phyloP scores from a whole-genome alignment of 2,329 filamentous ascomycete genomes.

The Colletotrichum sidae region DNA sequence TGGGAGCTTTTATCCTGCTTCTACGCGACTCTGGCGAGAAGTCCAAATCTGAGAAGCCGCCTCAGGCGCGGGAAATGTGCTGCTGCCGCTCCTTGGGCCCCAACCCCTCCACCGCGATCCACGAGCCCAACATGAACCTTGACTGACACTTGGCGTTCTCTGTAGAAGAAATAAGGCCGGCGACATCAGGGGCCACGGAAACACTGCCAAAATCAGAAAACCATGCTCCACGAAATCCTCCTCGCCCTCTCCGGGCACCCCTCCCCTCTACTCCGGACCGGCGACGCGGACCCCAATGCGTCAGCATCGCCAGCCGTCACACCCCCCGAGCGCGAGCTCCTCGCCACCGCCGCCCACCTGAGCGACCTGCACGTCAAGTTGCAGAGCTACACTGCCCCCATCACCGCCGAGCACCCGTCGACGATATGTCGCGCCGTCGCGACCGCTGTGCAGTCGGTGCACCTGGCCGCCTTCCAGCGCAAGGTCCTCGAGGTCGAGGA shows the following conservation, averaged over 20 bases:
- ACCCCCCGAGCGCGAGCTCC: conserved; percentile 84
- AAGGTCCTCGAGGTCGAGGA: conserved; percentile 89
- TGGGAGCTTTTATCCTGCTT: conserved; percentile 62
- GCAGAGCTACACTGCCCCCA: conserved; percentile 72
- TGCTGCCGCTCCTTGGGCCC: conserved; percentile 34
- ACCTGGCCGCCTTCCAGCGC: conserved; percentile 83
- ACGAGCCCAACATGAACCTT: not conserved
- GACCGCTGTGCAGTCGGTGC: conserved; percentile 77
- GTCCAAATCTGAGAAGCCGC: conserved; percentile 49
- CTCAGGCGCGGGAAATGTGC: conserved; percentile 28
- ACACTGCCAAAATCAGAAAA: conserved; percentile 31
- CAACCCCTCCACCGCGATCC: conserved; percentile 5
- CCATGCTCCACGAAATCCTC: conserved; percentile 98
- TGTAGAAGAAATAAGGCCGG: not conserved
- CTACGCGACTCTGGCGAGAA: conserved; percentile 56
- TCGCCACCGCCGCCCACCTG: conserved; percentile 80
- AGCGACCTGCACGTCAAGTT: conserved; percentile 82
- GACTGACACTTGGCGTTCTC: conserved; percentile 17
- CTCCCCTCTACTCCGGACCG: conserved; percentile 81
- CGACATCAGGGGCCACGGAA: conserved; percentile 10
- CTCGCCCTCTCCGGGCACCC: conserved; percentile 95
- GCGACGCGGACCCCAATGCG: conserved; percentile 57
- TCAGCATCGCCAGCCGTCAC: conserved; percentile 66
- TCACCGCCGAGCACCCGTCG: conserved; percentile 79
- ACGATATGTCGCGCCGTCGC: conserved; percentile 90